A percentile compares a stretch with the other conserved stretches of the same genome.
These are phyloP conservation scores for Saccharomyces hybrid DNA, from an alignment of 1,139 yeast species.

Conservation along the genomic window DNA sequence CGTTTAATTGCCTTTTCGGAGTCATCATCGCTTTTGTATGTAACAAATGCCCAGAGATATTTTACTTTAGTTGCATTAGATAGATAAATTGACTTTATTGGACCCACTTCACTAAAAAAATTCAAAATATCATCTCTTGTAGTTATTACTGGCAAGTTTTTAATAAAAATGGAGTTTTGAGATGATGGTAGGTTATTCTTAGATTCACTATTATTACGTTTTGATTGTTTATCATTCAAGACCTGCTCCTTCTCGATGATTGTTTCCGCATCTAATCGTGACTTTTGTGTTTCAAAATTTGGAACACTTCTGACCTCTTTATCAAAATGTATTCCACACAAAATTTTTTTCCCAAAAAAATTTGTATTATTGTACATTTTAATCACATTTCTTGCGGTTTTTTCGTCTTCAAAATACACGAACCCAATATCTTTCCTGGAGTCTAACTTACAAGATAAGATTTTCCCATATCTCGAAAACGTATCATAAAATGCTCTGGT, in stretches of 20 bases:
- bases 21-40: conserved; percentile 33
- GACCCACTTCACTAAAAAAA: conserved; percentile 36
- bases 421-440: conserved; percentile 39
- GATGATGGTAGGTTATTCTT: conserved; percentile 16
- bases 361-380: conserved; percentile 29
- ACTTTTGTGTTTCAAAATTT: conserved; percentile 23
- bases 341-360: conserved; percentile 28
- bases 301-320: conserved; percentile 33
- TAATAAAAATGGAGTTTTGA: conserved; percentile 37
- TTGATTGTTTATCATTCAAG: conserved; percentile 8
- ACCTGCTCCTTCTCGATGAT: conserved; percentile 21
- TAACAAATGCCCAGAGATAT: conserved; percentile 42
- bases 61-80: conserved; percentile 34
- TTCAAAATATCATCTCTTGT: conserved; percentile 33
- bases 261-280: conserved; percentile 18
- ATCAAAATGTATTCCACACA: conserved; percentile 38
- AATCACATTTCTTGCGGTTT: conserved; percentile 37
- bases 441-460: conserved; percentile 41
- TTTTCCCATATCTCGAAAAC: conserved; percentile 36
- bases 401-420: conserved; percentile 37
- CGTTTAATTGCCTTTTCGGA: conserved; percentile 26
- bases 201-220: background rate
- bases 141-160: conserved; percentile 37
- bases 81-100: conserved; percentile 35
- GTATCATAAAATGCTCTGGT: conserved; percentile 39